These are phyloP conservation scores for Fusarium praegraminearum DNA, from an alignment of 2,329 filamentous ascomycete species.

Conservation along the genomic window DNA sequence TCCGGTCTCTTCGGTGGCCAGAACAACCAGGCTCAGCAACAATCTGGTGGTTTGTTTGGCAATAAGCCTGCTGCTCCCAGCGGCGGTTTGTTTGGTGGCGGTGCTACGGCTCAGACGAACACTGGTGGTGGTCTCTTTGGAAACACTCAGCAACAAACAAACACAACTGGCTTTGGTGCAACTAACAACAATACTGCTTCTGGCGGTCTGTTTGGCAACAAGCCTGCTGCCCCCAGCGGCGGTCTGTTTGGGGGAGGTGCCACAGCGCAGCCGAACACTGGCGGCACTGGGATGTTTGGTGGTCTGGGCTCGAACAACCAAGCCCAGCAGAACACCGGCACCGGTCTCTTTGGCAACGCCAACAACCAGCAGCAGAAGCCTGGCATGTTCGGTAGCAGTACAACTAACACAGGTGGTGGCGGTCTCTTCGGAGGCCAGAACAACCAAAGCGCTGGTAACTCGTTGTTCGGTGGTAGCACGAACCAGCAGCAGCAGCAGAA, in stretches of 20 bases:
- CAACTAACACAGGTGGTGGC: constrained; percentile 59
- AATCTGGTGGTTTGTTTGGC: constrained; percentile 60
- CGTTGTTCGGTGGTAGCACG: constrained; percentile 60
- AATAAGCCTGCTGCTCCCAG: constrained; percentile 51
- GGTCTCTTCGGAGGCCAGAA: constrained; percentile 67
- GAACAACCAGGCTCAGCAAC: constrained; percentile 51
- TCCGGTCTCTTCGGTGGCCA: constrained; percentile 56
- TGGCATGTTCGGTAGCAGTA: constrained; percentile 65
- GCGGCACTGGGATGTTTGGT: constrained; percentile 60
- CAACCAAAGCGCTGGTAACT: constrained; percentile 59
- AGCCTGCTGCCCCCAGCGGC: constrained; percentile 52
- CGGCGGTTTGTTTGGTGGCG: constrained; percentile 57
- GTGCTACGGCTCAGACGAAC: constrained; percentile 51
- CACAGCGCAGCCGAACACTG: constrained; percentile 52
- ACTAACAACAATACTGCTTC: constrained; percentile 50
- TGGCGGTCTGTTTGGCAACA: constrained; percentile 57
- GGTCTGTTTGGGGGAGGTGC: constrained; percentile 57
- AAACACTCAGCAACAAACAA: constrained; percentile 51
- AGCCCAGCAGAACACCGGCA: constrained; percentile 54
- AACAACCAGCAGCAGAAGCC: constrained; percentile 56
- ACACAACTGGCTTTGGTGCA: constrained; percentile 51
- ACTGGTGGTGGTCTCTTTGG: constrained; percentile 59
- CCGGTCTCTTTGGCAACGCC: constrained; percentile 63
- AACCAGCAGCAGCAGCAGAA: constrained; percentile 64
- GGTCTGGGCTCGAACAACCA: constrained; percentile 54